Conservation (phyloP, 805 yeast species). For the Phaffomyces thermotolerans region DNA sequence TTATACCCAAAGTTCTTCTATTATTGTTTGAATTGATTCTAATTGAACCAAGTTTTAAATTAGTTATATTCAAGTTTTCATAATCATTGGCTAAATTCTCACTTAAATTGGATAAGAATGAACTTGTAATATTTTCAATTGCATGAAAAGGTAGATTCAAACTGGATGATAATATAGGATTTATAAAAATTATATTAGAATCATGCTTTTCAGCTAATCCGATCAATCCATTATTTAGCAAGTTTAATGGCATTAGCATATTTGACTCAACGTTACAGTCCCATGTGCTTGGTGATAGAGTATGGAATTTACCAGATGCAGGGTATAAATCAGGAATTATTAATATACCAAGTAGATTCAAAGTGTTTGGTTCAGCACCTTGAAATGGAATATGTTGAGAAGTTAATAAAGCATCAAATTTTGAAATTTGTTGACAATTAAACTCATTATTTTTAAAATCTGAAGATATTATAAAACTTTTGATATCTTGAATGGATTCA, state of each 20-base stretch:
- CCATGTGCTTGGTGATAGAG: constrained; percentile 47
- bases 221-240: constrained; percentile 50
- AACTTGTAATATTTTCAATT: constrained; percentile 50
- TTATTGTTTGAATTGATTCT: constrained; percentile 28
- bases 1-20: constrained; percentile 16
- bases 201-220: constrained; percentile 44
- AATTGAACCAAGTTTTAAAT: constrained; percentile 41
- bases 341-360: constrained; percentile 57
- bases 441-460: constrained; percentile 35
- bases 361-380: constrained; percentile 48
- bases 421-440: constrained; percentile 37
- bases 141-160: constrained; percentile 56
- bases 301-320: constrained; percentile 63
- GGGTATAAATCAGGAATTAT: constrained; percentile 63
- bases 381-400: constrained; percentile 52
- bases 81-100: constrained; percentile 31
- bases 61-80: constrained; percentile 35
- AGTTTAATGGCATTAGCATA: constrained; percentile 39
- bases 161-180: constrained; percentile 50
- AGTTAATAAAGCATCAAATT: constrained; percentile 42
- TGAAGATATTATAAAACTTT: constrained; percentile 49
- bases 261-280: constrained; percentile 37
- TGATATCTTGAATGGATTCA: constrained; percentile 62
- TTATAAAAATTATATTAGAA: constrained; percentile 42
- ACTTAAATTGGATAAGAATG: constrained; percentile 33